Evolutionary conservation across 2,329 filamentous ascomycete genomes (phyloP), one percentile per base, ranked within the genome.

Genomic region (Aspergillus pseudonomiae): DNA sequence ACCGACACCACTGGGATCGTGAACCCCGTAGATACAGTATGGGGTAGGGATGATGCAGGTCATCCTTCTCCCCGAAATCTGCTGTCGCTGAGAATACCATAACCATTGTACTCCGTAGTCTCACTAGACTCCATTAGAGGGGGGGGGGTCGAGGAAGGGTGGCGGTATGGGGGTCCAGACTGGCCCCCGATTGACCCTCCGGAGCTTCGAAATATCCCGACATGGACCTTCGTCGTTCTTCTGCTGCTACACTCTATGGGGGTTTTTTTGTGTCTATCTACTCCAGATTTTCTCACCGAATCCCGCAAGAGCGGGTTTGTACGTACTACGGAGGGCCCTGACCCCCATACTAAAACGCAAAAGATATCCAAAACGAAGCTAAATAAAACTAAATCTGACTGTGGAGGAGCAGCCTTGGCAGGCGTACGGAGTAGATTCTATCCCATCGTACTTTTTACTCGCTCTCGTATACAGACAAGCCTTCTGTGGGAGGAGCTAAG

Each of bases 401-500:
- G 61, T 61, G 61, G 64, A 62, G 64, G 63, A 55, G 45, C 59
- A 54, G 54, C 55, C 63, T 65, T 65, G 63, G 63, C 63, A 50
- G 32, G 34, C 54, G 55, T 46, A 50, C 16, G n/a, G n/a, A n/a
- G n/a, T n/a, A n/a, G n/a, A 63, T 21, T 45, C 50, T 61, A 65
- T 55, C 39, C 52, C 7, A 14, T 3, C 43, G 43, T 45, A 45
- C 43, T n/a, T 45, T 55, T 55, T 55, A 55, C 52, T 54, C 46
- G 43, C n/a, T 59, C 55, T 62, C 60, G 26, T 59, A 46, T 62
- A 21, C 28, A 66, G 62, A 67, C 62, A 67, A 67, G 66, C 66
- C 60, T 67, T 67, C 60, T 66, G 64, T 54, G 46, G 64, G 60
- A 60, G 65, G 65, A 65, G 65, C 65, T 67, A 63, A 61, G 57